A percentile compares a stretch with the other conserved stretches of the same genome.
Conservation (phyloP, 345 rosid species). For the Fremontodendron californicum region DNA sequence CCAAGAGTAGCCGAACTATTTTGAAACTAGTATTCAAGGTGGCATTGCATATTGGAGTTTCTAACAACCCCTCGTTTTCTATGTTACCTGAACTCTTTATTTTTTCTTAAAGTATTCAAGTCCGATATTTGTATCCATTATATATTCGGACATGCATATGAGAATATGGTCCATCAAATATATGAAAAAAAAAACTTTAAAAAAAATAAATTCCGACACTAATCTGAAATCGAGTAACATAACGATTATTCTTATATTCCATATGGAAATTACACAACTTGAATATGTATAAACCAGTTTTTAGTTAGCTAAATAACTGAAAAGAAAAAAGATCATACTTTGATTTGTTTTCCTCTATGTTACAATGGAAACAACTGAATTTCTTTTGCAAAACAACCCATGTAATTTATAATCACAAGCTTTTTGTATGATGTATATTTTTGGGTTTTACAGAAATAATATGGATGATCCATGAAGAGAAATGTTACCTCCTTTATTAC, state of each 20-base stretch:
- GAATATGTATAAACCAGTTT: no score
- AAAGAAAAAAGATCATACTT: neutral
- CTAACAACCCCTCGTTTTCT: neutral
- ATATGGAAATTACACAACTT: neutral
- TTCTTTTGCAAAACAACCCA: neutral
- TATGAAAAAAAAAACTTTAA: no score
- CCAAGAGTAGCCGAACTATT: neutral
- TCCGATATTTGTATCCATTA: no score
- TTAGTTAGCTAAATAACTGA: neutral
- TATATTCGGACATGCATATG: no score
- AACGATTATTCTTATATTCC: neutral
- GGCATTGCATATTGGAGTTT: neutral
- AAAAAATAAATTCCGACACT: no score
- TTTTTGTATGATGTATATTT: neutral
- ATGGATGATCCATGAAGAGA: neutral
- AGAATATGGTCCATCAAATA: no score
- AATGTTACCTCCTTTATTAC: neutral
- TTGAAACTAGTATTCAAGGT: neutral
- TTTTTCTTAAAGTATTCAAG: no score
- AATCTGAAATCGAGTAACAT: no score
- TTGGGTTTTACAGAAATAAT: neutral
- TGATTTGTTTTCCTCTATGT: neutral
- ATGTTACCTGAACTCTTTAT: no score
- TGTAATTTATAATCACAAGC: neutral
- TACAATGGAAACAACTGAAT: neutral